Percentiles rank a stretch among this genome's conserved stretches.
Evolutionary conservation across 2,329 filamentous ascomycete species (phyloP).

Genomic region (Colletotrichum eleusines): DNA sequence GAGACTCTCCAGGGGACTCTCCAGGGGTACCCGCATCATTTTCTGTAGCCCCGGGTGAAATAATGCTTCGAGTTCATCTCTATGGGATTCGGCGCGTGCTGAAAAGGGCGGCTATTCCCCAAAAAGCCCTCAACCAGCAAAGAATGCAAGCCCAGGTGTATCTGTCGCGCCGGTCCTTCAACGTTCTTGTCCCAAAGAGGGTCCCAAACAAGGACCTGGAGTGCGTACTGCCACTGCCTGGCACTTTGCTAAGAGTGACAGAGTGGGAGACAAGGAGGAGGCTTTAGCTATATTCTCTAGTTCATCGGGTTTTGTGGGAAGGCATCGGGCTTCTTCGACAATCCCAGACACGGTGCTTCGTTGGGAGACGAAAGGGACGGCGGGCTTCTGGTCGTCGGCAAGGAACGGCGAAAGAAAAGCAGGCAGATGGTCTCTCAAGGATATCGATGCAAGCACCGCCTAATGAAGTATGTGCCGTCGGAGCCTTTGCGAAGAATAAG

Average conservation of each 20-base stretch:
- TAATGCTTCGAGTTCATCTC: too few relatives aligned
- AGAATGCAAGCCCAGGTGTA: slow-evolving; percentile 26
- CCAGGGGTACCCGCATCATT: too few relatives aligned
- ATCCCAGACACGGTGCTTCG: slow-evolving; percentile 15
- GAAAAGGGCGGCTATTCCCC: slow-evolving; percentile 20
- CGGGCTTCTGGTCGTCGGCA: neutral
- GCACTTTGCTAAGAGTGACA: neutral
- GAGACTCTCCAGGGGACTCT: too few relatives aligned
- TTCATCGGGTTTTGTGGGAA: slow-evolving; percentile 30
- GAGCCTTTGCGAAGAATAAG: neutral
- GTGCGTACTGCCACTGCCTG: slow-evolving; percentile 9
- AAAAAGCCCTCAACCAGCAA: slow-evolving; percentile 19
- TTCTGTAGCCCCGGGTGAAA: too few relatives aligned
- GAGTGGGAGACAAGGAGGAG: slow-evolving; percentile 19
- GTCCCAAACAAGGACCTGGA: slow-evolving; percentile 10
- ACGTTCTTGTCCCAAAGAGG: slow-evolving; percentile 23
- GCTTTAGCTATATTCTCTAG: slow-evolving; percentile 32
- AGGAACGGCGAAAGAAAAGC: slow-evolving; percentile 5
- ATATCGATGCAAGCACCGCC: neutral
- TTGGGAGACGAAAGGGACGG: neutral
- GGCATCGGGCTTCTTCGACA: slow-evolving; percentile 14
- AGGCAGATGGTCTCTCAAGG: neutral
- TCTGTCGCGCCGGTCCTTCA: slow-evolving; percentile 31
- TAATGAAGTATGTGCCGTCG: neutral
- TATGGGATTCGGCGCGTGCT: slow-evolving; percentile 2